Evolutionary conservation across 1,284 basidiomycete species (phyloP), one percentile per base, ranked within the genome.

Genomic region (Mrakiaceae sp.): DNA sequence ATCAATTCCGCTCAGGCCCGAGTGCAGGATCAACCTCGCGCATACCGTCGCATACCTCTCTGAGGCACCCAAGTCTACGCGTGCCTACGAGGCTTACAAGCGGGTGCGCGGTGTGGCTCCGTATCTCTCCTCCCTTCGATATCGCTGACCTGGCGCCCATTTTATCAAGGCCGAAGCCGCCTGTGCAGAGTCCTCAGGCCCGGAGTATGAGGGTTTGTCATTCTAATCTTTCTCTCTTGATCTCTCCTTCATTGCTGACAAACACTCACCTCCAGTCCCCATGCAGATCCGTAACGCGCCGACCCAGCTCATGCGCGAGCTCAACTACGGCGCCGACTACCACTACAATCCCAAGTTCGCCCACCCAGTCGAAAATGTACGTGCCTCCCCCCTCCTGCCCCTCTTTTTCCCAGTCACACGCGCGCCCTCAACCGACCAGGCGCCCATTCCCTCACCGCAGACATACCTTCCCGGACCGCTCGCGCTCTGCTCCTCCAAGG

Each of bases 241-340:
- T 27, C 27, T 27, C 0, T 74, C 76, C 5, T 68, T 75, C 9
- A 73, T 73, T 8, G 71, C 69, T 7, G 72, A 5, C 3, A 14
- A 50, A 6, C 40, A 40, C 10, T 47, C 8, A 0, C 75, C 82
- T 51, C 81, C 85, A 0, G 86, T 95, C 0, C 91, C 92, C 0
- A 70, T 90, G 65, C 80, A 83, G 64, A 81, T 94, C 68, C 81
- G 92, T n/a, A 95, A 95, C 73, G 90, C 90, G 1, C 90, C 91
- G 2, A 94, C 91, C 5, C 75, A 72, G 47, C 74, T 94, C 43
- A 90, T 94, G 89, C 86, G 86, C 71, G 81, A 86, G 16, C 79
- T 94, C 0, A 88, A 87, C 5, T 91, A 89, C 71, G 83, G 83
- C 1, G 78, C 82, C 62, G 83, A 81, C 42, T 91, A 91, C 71